These are phyloP conservation scores for Termitomyces sp. DNA, from an alignment of 768 basidiomycete species.

Conservation along the genomic window DNA sequence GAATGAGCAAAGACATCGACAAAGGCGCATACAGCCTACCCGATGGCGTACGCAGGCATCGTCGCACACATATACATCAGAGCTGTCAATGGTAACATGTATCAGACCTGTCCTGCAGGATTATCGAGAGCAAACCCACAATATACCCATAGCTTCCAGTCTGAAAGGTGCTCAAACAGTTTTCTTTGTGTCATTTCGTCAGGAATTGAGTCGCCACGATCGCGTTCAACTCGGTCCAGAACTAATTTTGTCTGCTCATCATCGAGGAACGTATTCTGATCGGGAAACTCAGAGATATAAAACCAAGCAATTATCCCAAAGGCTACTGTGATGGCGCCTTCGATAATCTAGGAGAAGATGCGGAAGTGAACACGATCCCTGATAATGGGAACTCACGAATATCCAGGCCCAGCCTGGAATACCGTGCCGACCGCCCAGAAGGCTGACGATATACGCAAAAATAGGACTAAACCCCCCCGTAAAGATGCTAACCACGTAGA, in stretches of 20 bases:
- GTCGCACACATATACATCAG: conserved; percentile 50
- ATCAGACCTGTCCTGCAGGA: background rate
- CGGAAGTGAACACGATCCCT: background rate
- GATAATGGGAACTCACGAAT: conserved; percentile 34
- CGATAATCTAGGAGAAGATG: conserved; percentile 36
- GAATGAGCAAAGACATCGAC: conserved; percentile 2
- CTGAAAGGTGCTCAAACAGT: conserved; percentile 33
- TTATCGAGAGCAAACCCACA: conserved; percentile 22
- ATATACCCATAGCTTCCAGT: conserved; percentile 50
- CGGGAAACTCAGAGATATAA: conserved; percentile 45
- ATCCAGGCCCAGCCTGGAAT: conserved; percentile 53
- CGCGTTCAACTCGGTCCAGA: conserved; percentile 42
- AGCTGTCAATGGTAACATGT: conserved; percentile 20
- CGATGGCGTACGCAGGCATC: conserved; percentile 47
- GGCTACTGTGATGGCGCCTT: conserved; percentile 43
- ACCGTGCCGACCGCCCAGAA: conserved; percentile 37
- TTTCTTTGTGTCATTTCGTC: conserved; percentile 37
- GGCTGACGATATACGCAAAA: conserved; percentile 41
- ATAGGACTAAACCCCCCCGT: conserved; percentile 47
- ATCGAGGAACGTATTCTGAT: conserved; percentile 44
- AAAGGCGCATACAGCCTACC: conserved; percentile 26
- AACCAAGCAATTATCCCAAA: conserved; percentile 43
- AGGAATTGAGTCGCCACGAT: conserved; percentile 48
- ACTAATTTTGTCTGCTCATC: conserved; percentile 39
- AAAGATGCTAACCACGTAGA: conserved; percentile 42